Evolutionary conservation across 1,284 basidiomycete species (phyloP).

Genomic region (Apiotrichum gracile): DNA sequence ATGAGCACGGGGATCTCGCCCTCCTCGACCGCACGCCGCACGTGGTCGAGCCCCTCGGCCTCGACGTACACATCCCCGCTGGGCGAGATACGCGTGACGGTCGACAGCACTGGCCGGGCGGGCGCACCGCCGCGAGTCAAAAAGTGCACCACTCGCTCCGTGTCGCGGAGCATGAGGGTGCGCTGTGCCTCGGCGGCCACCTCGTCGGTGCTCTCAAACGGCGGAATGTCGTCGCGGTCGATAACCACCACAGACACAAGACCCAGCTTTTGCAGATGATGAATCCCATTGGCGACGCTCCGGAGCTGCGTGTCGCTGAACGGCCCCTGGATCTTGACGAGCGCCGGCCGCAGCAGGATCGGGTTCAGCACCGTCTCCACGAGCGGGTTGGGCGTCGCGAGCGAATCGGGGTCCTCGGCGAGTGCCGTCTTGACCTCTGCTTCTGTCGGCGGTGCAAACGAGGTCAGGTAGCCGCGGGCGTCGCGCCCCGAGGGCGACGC

Average conservation of each 20-base stretch:
- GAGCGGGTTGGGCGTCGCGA: constrained; percentile 52
- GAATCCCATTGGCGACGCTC: constrained; percentile 86
- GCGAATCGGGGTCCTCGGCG: constrained; percentile 11
- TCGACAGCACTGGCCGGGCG: constrained; percentile 78
- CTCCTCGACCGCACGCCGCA: constrained; percentile 78
- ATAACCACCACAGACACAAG: constrained; percentile 91
- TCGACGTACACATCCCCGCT: constrained; percentile 43
- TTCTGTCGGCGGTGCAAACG: constrained; percentile 54
- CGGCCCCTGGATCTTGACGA: constrained; percentile 96
- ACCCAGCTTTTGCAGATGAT: constrained; percentile 91
- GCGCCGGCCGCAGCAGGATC: constrained; percentile 56
- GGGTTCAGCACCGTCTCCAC: constrained; percentile 80
- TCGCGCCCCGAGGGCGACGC: constrained; percentile 90
- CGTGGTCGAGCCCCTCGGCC: constrained; percentile 69
- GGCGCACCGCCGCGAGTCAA: constrained; percentile 78
- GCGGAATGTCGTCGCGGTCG: constrained; percentile 73
- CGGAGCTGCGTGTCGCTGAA: constrained; percentile 93
- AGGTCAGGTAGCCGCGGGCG: constrained; percentile 79
- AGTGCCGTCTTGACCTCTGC: constrained; percentile 12
- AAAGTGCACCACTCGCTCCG: constrained; percentile 72
- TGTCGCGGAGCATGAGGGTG: constrained; percentile 75
- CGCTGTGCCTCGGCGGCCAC: constrained; percentile 35
- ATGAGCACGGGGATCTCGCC: constrained; percentile 95
- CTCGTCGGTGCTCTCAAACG: constrained; percentile 54
- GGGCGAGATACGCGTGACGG: constrained; percentile 64